Conservation (phyloP, 352 stramenopile genomes). For the Phytophthora tubulina region DNA sequence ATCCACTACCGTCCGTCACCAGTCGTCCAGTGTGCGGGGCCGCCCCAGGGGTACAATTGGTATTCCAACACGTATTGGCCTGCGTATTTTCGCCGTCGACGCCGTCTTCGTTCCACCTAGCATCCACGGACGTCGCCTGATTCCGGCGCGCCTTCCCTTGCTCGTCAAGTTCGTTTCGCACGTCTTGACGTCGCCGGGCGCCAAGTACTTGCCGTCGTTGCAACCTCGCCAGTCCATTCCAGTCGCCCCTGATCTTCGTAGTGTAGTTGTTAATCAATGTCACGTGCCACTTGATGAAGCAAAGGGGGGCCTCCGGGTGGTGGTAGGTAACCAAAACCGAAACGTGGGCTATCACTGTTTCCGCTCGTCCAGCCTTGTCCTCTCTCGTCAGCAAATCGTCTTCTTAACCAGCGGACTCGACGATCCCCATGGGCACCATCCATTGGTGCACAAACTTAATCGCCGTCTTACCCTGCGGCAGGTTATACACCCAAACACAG, state of each 20-base stretch:
- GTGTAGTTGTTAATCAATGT: not conserved
- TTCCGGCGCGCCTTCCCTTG: too few species aligned
- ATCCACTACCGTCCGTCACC: not conserved
- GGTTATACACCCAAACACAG: slow-evolving; percentile 5
- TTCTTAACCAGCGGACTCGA: slow-evolving; percentile 5
- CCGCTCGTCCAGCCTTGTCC: not conserved
- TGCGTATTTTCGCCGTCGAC: not conserved
- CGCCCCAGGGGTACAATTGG: not conserved
- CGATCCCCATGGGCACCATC: not conserved
- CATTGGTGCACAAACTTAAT: slow-evolving; percentile 16
- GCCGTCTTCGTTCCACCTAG: not conserved
- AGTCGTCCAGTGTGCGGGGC: not conserved
- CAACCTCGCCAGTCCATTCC: too few species aligned
- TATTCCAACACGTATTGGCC: not conserved
- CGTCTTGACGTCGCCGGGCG: too few species aligned
- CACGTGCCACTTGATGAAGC: not conserved
- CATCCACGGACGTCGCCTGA: too few species aligned
- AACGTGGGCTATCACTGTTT: slow-evolving; percentile 3
- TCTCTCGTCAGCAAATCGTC: not conserved
- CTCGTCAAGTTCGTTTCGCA: too few species aligned
- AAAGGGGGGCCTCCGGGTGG: not conserved
- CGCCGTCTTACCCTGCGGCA: not conserved
- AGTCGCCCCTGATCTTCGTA: not conserved
- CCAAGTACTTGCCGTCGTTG: too few species aligned
- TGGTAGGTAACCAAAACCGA: slow-evolving; percentile 6